Conservation (phyloP, 2,329 filamentous ascomycete species). For the Colletotrichum camelliae region DNA sequence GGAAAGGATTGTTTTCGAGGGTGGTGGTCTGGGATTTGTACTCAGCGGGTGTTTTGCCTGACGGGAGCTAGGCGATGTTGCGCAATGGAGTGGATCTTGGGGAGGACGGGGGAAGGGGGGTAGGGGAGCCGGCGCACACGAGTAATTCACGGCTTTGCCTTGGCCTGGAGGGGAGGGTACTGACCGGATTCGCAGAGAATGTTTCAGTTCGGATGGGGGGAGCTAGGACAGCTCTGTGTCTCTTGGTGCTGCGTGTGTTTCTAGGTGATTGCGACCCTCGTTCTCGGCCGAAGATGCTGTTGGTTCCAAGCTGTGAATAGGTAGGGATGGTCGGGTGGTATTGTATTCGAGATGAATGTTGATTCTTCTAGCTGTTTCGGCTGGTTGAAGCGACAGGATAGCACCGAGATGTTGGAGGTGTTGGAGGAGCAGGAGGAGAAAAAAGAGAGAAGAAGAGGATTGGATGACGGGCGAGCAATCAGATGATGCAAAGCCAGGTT, state of each 20-base stretch:
- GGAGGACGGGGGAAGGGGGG: neutral
- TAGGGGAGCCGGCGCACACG: neutral
- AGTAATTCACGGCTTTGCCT: neutral
- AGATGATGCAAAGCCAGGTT: constrained; percentile 15
- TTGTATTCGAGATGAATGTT: neutral
- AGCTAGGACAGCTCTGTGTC: neutral
- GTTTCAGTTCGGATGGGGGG: neutral
- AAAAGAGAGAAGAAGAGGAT: neutral
- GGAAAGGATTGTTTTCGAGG: neutral
- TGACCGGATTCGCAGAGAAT: constrained; percentile 7
- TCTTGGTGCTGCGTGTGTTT: constrained; percentile 6
- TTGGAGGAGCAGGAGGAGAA: neutral
- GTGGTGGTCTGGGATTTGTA: constrained; percentile 6
- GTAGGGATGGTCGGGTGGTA: neutral
- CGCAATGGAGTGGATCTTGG: neutral
- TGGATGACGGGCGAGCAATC: constrained; percentile 2
- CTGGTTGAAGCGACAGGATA: neutral
- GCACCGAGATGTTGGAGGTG: neutral
- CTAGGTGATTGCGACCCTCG: neutral
- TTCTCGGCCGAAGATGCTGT: neutral
- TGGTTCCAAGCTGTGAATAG: neutral
- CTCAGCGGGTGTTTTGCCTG: neutral
- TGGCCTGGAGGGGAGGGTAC: neutral
- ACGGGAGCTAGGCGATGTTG: neutral
- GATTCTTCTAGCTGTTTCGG: neutral